phyloP scores from a whole-genome alignment of 805 yeast species.

The Myxozyma sirexii region DNA sequence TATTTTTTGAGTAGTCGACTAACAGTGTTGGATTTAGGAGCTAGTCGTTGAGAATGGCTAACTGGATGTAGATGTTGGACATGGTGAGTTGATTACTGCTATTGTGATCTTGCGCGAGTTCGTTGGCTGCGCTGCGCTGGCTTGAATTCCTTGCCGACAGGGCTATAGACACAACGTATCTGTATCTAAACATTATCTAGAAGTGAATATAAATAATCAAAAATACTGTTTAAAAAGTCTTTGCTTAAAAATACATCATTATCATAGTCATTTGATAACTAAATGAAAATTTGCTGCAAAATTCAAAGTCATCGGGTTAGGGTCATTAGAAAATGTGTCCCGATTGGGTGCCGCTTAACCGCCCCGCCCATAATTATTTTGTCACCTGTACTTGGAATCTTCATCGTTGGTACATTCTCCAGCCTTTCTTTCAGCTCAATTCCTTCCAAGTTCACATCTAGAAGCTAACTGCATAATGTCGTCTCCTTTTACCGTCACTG shows the following conservation, averaged over 20 bases:
- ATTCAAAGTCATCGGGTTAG: background rate
- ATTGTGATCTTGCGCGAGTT: no score
- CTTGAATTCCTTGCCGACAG: no score
- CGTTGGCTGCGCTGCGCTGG: no score
- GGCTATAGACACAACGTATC: no score
- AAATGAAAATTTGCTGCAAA: background rate
- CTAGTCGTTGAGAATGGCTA: no score
- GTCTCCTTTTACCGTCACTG: conserved; percentile 51
- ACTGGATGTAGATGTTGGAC: no score
- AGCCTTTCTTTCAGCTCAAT: background rate
- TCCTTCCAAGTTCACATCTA: background rate
- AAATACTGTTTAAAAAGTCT: no score
- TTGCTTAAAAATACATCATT: no score
- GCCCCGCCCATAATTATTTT: conserved; percentile 2
- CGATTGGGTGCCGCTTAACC: background rate
- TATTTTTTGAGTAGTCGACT: background rate
- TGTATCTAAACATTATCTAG: no score
- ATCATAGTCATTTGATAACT: no score
- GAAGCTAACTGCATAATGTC: background rate
- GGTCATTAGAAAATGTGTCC: background rate
- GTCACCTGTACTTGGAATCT: background rate
- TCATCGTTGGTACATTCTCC: background rate
- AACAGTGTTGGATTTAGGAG: background rate
- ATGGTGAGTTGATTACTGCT: no score
- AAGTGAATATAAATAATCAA: no score